A percentile compares a stretch with the other conserved stretches of the same genome.
phyloP scores from a whole-genome alignment of 495 filamentous ascomycete species.

The Bacidia rubella region DNA sequence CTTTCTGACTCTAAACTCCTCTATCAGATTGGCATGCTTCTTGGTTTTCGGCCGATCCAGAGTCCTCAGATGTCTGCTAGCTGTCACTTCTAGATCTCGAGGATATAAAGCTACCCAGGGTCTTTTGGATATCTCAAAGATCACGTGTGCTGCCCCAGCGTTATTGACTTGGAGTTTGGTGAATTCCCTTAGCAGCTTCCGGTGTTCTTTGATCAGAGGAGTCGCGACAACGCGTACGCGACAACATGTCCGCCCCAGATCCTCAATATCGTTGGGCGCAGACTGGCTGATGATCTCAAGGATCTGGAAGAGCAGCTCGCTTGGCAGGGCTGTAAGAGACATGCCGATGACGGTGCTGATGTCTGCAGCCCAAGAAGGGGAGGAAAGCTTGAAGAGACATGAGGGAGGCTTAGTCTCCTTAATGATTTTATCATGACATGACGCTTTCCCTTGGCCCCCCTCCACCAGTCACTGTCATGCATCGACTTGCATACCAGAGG shows the following conservation, averaged over 20 bases:
- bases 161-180: conserved; percentile 10
- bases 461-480: neutral
- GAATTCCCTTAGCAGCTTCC: conserved; percentile 5
- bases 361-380: neutral
- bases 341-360: neutral
- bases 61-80: conserved; percentile 11
- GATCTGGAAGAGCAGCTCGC: conserved; percentile 14
- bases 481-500: neutral
- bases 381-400: neutral
- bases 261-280: conserved; percentile 12
- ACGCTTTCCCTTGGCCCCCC: neutral
- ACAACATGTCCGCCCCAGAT: conserved; percentile 6
- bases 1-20: conserved; percentile 2
- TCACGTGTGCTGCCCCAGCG: conserved; percentile 9
- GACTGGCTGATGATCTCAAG: conserved; percentile 5
- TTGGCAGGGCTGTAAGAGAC: conserved; percentile 11
- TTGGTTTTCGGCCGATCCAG: conserved; percentile 8
- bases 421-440: neutral
- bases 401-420: neutral
- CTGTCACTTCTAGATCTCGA: conserved; percentile 5
- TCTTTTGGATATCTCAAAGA: conserved; percentile 14
- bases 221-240: conserved; percentile 6
- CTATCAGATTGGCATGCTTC: conserved; percentile 5
- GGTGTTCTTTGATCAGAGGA: conserved; percentile 12
- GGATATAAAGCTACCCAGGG: conserved; percentile 16